Conservation (phyloP, 176 grass and related monocot genomes). For the Musa schizocarpa region DNA sequence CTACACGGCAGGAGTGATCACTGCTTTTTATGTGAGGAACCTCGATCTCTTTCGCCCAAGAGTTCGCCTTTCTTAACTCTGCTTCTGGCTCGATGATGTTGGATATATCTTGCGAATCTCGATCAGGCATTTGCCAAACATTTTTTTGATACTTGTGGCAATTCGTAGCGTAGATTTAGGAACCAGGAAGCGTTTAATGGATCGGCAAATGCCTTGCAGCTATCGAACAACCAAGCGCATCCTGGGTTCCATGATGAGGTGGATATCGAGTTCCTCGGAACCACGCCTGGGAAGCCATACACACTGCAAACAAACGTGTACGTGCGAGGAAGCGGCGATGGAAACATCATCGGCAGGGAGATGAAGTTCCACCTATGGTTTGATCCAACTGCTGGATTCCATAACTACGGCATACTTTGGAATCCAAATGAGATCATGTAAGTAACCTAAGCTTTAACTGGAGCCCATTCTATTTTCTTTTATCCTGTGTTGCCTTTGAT, state of each 20-base stretch:
- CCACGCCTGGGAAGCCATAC: conserved; percentile 44
- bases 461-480: neutral
- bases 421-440: conserved; percentile 37
- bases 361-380: conserved; percentile 40
- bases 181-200: neutral
- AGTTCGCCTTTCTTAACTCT: neutral
- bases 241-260: conserved; percentile 60
- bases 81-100: neutral
- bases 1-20: conserved; percentile 70
- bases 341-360: conserved; percentile 38
- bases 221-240: conserved; percentile 53
- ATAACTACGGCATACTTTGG: neutral
- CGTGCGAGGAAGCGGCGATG: conserved; percentile 49
- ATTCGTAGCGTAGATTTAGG: no score
- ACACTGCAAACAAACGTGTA: conserved; percentile 69
- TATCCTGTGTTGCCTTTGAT: neutral
- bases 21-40: conserved; percentile 48
- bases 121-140: no score
- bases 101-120: no score
- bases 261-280: conserved; percentile 62
- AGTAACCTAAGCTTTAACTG: neutral
- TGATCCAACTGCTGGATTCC: neutral
- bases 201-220: neutral
- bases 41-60: neutral
- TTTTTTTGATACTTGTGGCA: no score